Base-by-base conservation (phyloP, 768 basidiomycete species). In the Suillus bovinus region DNA sequence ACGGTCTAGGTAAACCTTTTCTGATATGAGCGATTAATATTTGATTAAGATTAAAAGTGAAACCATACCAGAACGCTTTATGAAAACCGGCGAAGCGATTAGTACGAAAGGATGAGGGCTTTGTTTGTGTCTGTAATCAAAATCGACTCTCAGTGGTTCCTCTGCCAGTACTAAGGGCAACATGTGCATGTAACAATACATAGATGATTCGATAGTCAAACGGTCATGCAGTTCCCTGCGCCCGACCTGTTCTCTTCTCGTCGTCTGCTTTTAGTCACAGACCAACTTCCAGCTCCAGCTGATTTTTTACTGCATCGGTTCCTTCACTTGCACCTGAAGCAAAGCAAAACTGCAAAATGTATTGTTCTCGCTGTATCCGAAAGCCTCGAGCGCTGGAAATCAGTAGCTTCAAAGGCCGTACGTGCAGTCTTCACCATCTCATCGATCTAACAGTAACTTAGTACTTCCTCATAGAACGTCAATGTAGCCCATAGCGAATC, bases 231-330 rank as follows among this genome's bases (percentile, higher is more conserved):
- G 81, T 81, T 87, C 66, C 79, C 84, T 34, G 84, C 86, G 1
- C 79, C 81, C 27, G 77, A 84, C 22, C 77, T 89, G 16, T 72
- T 77, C 9, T 78, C 83, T 16, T 77, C 83, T 38, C 78, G 79
- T 33, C 80, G 86, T 10, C 67, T 86, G 17, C 67, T 90, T 13
- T 75, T 93, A 0, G 78, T 93, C 7, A 89, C 90, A 7, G 91
- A 93, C 67, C 82, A 90, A 56, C 77, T 93, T 0, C 76, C 80
- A 0, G 83, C 91, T 0, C 87, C 91, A 2, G 88, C 86, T 13
- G 89, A 91, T 63, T 93, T 93, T 66, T 67, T 92, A 11, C 78
- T 93, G 1, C 86, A 90, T 63, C 79, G 79, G 13, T 74, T 78
- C 49, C 65, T 93, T 5, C 71, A 77, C 24, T 66, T 78, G 3